Conservation (phyloP, 1,284 basidiomycete species). For the Leccinum colubrinum region DNA sequence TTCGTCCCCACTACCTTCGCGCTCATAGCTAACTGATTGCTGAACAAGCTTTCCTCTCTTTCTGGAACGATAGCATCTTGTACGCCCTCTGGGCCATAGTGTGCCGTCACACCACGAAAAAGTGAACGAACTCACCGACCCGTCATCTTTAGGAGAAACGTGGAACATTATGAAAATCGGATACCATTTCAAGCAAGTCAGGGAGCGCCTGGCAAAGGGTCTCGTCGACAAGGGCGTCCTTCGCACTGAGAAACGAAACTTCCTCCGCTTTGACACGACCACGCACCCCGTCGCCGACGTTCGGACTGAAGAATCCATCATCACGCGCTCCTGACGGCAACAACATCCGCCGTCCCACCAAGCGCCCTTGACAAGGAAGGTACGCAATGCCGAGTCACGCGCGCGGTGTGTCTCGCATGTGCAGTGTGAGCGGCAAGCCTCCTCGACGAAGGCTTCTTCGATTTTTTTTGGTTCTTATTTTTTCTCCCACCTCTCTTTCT, state of each 20-base stretch:
- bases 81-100: conserved; percentile 71
- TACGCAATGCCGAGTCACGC: conserved; percentile 66
- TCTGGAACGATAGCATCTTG: conserved; percentile 98
- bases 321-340: conserved; percentile 78
- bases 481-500: conserved; percentile 1
- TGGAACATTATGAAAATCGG: conserved; percentile 99
- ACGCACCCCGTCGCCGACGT: conserved; percentile 94
- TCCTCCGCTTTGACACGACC: conserved; percentile 97
- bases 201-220: conserved; percentile 95
- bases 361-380: conserved; percentile 74
- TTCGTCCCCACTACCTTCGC: neutral
- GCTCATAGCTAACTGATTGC: conserved; percentile 32
- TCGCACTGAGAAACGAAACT: conserved; percentile 97
- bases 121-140: neutral
- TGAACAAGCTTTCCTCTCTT: conserved; percentile 88
- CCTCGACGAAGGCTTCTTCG: conserved; percentile 50
- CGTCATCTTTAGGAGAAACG: conserved; percentile 74
- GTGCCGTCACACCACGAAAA: neutral
- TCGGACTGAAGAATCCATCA: conserved; percentile 82
- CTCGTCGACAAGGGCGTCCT: conserved; percentile 96
- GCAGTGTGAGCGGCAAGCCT: conserved; percentile 82
- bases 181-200: conserved; percentile 95
- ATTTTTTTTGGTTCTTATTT: neutral
- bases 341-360: conserved; percentile 47
- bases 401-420: conserved; percentile 46